A percentile compares a stretch with the other conserved stretches of the same genome.
These are phyloP conservation scores for Hericium alpestre DNA, from an alignment of 768 basidiomycete genomes.

Conservation along the genomic window DNA sequence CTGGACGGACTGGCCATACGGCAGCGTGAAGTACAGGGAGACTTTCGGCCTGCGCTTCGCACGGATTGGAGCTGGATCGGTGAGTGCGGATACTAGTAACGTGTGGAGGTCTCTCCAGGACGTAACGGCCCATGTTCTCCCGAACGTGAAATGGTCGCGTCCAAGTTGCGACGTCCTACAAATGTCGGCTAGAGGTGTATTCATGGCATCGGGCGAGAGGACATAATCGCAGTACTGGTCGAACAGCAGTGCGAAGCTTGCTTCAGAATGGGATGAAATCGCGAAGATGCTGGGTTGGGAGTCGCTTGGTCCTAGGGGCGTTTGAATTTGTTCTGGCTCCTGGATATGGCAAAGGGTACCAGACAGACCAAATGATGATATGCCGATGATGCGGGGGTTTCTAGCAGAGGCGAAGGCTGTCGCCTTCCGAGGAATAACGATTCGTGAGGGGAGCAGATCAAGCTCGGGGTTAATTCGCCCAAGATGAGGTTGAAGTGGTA, in stretches of 20 bases:
- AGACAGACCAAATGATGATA: background rate
- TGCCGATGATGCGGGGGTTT: background rate
- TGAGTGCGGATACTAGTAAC: background rate
- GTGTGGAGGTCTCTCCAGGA: background rate
- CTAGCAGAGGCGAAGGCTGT: background rate
- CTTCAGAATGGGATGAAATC: background rate
- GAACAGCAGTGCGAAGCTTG: background rate
- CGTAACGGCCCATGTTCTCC: background rate
- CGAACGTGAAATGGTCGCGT: background rate
- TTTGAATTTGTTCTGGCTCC: background rate
- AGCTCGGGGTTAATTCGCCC: background rate
- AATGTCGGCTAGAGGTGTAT: background rate
- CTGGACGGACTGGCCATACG: background rate
- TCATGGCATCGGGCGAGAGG: background rate
- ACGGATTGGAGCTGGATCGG: background rate
- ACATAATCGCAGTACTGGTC: background rate
- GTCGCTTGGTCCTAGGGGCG: background rate
- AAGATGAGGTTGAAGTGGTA: constrained; percentile 1
- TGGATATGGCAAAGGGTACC: background rate
- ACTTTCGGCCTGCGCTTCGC: background rate
- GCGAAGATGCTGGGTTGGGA: background rate
- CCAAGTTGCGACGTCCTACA: background rate
- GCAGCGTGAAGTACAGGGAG: background rate
- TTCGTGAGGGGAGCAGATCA: background rate
- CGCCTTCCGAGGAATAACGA: background rate